Percentiles rank a stretch among this genome's conserved stretches.
phyloP scores from a whole-genome alignment of 148 eudicot genomes.

The Silene latifolia region DNA sequence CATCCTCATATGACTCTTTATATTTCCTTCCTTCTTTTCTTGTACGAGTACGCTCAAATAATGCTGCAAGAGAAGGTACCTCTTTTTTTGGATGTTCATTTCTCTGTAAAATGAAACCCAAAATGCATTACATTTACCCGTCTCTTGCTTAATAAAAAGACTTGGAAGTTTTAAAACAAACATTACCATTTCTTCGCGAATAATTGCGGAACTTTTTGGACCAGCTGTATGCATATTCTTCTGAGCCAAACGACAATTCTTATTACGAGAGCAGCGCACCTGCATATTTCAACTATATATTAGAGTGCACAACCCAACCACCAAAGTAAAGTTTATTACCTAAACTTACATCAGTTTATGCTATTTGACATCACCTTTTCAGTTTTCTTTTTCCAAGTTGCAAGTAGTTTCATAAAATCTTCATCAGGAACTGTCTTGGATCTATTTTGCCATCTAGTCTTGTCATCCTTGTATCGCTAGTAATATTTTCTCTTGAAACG shows the following conservation, averaged over 20 bases:
- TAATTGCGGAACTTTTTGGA: neutral
- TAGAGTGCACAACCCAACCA: neutral
- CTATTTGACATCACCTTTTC: too few species aligned
- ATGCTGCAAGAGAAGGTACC: neutral
- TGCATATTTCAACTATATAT: neutral
- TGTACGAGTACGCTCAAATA: constrained; percentile 16
- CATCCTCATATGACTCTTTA: neutral
- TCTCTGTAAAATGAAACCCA: neutral
- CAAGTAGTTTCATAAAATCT: too few species aligned
- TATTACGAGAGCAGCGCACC: neutral
- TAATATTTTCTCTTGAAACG: too few species aligned
- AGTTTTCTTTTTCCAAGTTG: too few species aligned
- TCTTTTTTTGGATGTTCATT: constrained; percentile 15
- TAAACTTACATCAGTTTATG: too few species aligned
- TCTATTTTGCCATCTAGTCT: too few species aligned
- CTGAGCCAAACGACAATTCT: neutral
- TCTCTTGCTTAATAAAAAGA: neutral
- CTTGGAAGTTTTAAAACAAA: neutral
- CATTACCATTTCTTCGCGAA: constrained; percentile 9
- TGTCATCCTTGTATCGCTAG: too few species aligned
- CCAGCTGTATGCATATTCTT: neutral
- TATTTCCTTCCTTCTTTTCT: neutral
- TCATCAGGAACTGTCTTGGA: too few species aligned
- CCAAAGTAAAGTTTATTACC: too few species aligned
- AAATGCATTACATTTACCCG: neutral